These are phyloP conservation scores for Moesziomyces sp. DNA, from an alignment of 1,284 basidiomycete genomes.

Conservation along the genomic window DNA sequence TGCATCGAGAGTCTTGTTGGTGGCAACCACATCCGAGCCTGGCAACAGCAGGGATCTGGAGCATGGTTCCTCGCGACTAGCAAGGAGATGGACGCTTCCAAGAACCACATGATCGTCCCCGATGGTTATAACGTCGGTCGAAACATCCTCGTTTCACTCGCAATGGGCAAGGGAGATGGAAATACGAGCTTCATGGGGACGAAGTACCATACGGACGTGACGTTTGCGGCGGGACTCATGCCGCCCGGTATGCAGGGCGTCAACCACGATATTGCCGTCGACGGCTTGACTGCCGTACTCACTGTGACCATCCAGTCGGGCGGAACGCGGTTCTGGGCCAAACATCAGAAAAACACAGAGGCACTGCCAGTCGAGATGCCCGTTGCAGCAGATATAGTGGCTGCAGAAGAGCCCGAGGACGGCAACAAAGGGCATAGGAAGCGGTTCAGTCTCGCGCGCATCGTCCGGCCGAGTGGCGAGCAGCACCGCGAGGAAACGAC, in stretches of 20 bases:
- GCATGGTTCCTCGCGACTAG: conserved; percentile 81
- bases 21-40: conserved; percentile 84
- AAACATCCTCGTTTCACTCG: conserved; percentile 74
- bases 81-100: conserved; percentile 41
- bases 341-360: not conserved
- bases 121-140: conserved; percentile 69
- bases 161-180: conserved; percentile 30
- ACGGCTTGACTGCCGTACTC: conserved; percentile 55
- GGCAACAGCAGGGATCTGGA: conserved; percentile 71
- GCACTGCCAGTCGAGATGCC: not conserved
- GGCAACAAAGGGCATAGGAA: conserved; percentile 4
- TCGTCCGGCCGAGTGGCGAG: conserved; percentile 6
- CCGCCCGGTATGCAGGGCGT: conserved; percentile 72
- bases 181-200: conserved; percentile 50
- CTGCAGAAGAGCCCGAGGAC: not conserved
- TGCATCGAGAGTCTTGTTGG: conserved; percentile 81
- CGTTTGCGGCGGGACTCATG: conserved; percentile 72
- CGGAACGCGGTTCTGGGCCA: conserved; percentile 7
- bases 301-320: conserved; percentile 37
- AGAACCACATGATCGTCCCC: conserved; percentile 49
- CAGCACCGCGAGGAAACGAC: not conserved
- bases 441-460: conserved; percentile 11
- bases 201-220: conserved; percentile 71
- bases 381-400: not conserved
- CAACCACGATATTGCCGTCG: conserved; percentile 69